Base-by-base conservation (phyloP, 257 asterid species). In the Fraxinus pennsylvanica region DNA sequence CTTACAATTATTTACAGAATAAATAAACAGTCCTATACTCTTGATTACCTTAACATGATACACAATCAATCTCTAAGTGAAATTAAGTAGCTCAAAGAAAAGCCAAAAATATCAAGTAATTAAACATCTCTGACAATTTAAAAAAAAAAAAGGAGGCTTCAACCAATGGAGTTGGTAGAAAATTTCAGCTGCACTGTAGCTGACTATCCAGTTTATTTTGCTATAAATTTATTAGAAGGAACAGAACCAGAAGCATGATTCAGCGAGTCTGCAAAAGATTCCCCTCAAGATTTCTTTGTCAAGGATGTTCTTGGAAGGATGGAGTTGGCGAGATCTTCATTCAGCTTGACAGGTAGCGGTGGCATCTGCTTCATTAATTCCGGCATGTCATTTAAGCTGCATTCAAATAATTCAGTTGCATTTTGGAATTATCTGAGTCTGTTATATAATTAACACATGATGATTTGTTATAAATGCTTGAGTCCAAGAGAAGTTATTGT, bases 351-450 rank as follows among this genome's bases (percentile, higher is more conserved):
- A 29, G 97, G 97, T 39, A 92, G 88, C 4, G 97, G 94, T 5
- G 97, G 97, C 97, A 89, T 90, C 85, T 85, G 92, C 82, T 81
- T 85, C 97, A 91, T 92, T 74, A 85, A 80, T 68, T 91, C 96
- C 70, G 96, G 92, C 84, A 80, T 81, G 83, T 92, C 91, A 19
- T 81, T 84, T 70, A 82, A 83, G 85, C 96, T 92, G 90, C 90
- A 85, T 38, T 29, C 36, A 33, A 68, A 76, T 32, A 75, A 27
- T 59, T 87, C 63, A 39, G 45, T 75, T 83, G 68, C 39, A 79
- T 22, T 10, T 9, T 43, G 45, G 33, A 52, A 66, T 54, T 17
- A 14, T 29, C 71, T 25, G 33, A 70, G 52, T 74, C 74, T 25
- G 78, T 12, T 2, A 47, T 79, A 63, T 38, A 39, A 67, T 38